Conservation (phyloP, 176 grass and related monocot genomes). For the Melocanna baccifera region DNA sequence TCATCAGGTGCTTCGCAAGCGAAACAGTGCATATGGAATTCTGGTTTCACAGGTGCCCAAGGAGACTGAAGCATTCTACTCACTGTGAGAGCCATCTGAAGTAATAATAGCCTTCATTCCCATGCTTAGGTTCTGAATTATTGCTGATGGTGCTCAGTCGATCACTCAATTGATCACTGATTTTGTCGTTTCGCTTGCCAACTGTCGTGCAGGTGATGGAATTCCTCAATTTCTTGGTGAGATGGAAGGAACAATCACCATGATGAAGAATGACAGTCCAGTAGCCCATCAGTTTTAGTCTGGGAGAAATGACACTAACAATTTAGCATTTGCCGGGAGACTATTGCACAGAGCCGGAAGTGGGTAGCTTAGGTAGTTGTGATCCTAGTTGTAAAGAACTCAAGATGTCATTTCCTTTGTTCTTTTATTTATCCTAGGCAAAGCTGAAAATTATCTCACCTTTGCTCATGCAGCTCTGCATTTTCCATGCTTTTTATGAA, state of each 20-base stretch:
- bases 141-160: background rate
- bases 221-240: constrained; percentile 50
- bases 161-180: background rate
- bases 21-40: constrained; percentile 57
- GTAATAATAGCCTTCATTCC: constrained; percentile 3
- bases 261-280: background rate
- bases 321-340: background rate
- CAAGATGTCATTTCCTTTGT: background rate
- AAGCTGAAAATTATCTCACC: background rate
- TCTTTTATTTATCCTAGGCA: background rate
- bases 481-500: background rate
- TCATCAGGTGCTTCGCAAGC: constrained; percentile 45
- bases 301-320: background rate
- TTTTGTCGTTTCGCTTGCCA: background rate
- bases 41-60: constrained; percentile 59
- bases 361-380: background rate
- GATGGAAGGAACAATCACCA: constrained; percentile 42
- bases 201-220: constrained; percentile 41
- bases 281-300: background rate
- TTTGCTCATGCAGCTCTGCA: background rate
- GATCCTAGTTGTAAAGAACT: background rate
- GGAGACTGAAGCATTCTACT: constrained; percentile 55
- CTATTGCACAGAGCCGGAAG: background rate
- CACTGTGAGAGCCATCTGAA: constrained; percentile 49
- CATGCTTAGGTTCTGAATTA: background rate